phyloP scores from a whole-genome alignment of 306 rosid species.

The Sicyos edulis region DNA sequence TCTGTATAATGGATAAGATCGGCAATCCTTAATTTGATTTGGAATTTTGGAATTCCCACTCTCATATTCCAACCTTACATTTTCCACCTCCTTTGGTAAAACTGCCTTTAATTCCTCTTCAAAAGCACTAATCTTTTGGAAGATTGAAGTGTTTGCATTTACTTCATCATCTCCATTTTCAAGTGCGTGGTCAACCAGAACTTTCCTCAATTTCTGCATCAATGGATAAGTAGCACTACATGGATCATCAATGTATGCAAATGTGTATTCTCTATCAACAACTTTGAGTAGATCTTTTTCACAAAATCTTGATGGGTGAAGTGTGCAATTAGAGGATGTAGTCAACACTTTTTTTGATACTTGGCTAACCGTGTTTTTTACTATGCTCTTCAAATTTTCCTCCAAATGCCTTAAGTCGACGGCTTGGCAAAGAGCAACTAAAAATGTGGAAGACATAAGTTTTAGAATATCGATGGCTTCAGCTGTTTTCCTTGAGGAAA shows the following conservation, averaged over 20 bases:
- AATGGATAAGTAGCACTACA: background rate
- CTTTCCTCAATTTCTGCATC: background rate
- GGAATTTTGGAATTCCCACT: background rate
- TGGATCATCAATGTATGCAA: conserved; percentile 1
- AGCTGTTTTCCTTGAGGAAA: background rate
- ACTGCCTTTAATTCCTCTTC: background rate
- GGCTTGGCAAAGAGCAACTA: conserved; percentile 1
- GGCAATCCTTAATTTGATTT: conserved; percentile 1
- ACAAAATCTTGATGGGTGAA: conserved; percentile 12
- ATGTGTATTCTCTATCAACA: background rate
- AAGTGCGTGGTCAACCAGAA: background rate
- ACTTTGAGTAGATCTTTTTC: background rate
- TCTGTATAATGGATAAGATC: background rate
- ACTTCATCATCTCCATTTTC: background rate
- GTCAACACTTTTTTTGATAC: background rate
- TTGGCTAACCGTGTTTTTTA: background rate
- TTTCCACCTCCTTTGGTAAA: background rate
- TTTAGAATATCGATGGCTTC: background rate
- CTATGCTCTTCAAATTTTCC: background rate
- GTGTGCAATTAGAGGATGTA: background rate
- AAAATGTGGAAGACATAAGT: conserved; percentile 11
- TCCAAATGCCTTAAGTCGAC: conserved; percentile 9
- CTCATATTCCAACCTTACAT: background rate
- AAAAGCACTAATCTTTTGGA: background rate
- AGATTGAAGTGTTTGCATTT: background rate